These are phyloP conservation scores for Pestalotiopsis sp. DNA, from an alignment of 2,329 filamentous ascomycete species.

Conservation along the genomic window DNA sequence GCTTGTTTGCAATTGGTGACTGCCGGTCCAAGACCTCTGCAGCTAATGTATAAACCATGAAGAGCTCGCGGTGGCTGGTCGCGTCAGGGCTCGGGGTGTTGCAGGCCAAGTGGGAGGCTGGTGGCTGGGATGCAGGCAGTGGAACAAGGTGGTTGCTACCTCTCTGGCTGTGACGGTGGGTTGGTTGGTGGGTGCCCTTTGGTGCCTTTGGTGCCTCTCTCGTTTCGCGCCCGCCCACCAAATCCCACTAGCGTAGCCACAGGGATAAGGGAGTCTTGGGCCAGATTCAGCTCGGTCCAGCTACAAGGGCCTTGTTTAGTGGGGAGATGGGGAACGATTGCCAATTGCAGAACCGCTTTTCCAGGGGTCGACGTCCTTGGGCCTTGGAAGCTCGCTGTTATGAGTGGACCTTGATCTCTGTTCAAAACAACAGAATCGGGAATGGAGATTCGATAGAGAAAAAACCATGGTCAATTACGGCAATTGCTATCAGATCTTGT, in stretches of 20 bases:
- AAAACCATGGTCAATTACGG: not conserved
- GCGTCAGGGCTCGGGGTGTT: not conserved
- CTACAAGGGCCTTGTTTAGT: slow-evolving; percentile 30
- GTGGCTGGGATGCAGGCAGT: slow-evolving; percentile 12
- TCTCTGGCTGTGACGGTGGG: not conserved
- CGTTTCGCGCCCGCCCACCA: not conserved
- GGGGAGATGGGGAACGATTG: slow-evolving; percentile 14
- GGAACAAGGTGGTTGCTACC: slow-evolving; percentile 2
- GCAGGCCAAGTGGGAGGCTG: slow-evolving; percentile 12
- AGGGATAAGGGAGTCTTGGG: not conserved
- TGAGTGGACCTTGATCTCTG: not conserved
- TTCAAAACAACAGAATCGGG: slow-evolving; percentile 3
- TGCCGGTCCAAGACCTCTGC: not conserved
- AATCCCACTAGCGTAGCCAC: not conserved
- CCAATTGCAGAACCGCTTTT: slow-evolving; percentile 22
- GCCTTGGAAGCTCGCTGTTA: slow-evolving; percentile 1
- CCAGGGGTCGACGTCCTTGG: slow-evolving; percentile 6
- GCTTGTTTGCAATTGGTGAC: slow-evolving; percentile 7
- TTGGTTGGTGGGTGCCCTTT: not conserved
- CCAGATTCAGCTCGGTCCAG: slow-evolving; percentile 9
- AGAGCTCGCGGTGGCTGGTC: slow-evolving; percentile 11
- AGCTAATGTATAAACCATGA: not conserved
- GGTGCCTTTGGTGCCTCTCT: not conserved
- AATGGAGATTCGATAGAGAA: slow-evolving; percentile 4
- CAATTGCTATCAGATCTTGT: not conserved